These are phyloP conservation scores for Stephanocyclus meneghinianus DNA, from an alignment of 352 stramenopile genomes.

Conservation along the genomic window DNA sequence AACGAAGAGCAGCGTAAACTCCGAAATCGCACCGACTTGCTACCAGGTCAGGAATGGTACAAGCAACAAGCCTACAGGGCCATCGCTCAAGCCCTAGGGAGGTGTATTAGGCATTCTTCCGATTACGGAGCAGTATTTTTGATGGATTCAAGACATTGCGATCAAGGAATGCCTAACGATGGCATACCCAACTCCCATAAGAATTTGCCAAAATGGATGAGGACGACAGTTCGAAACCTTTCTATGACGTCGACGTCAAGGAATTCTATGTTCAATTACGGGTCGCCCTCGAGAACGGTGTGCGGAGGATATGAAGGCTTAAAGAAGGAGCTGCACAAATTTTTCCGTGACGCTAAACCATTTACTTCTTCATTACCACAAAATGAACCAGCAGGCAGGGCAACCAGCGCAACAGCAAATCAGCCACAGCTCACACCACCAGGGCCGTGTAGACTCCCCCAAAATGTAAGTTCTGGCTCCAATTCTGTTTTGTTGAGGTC, in stretches of 20 bases:
- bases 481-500: neutral
- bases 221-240: constrained; percentile 61
- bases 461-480: neutral
- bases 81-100: constrained; percentile 71
- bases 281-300: constrained; percentile 28
- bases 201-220: constrained; percentile 81
- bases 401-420: neutral
- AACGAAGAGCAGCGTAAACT: constrained; percentile 78
- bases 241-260: constrained; percentile 21
- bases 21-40: constrained; percentile 53
- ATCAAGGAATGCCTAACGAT: constrained; percentile 57
- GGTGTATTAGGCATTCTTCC: constrained; percentile 72
- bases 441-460: neutral
- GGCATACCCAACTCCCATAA: constrained; percentile 54
- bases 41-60: constrained; percentile 75
- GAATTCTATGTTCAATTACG: constrained; percentile 40
- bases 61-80: constrained; percentile 74
- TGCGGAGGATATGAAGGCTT: constrained; percentile 28
- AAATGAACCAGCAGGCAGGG: neutral
- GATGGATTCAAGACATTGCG: constrained; percentile 68
- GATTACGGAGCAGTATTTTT: constrained; percentile 79
- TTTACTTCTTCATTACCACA: constrained; percentile 1
- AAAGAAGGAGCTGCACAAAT: constrained; percentile 52
- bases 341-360: constrained; percentile 56
- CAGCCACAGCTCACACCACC: constrained; percentile 1